Evolutionary conservation across 139 green algal species (phyloP), one percentile per base, ranked within the genome.

Genomic region (Picochlorum sp.): DNA sequence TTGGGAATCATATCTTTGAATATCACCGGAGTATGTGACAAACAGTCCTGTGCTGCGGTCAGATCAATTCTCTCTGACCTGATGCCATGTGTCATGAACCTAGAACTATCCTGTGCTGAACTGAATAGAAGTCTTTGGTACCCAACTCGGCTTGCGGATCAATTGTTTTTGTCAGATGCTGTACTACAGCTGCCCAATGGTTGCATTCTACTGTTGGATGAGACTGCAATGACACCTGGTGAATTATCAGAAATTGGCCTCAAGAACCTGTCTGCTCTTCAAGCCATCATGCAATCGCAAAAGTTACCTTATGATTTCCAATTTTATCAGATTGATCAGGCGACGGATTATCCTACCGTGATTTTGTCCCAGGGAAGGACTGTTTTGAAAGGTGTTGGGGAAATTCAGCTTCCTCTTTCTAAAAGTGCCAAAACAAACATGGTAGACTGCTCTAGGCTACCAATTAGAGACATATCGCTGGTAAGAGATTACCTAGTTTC

Each of bases 121-220:
- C 73, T 85, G 5, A 84, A 84, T 66, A 32, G n/a, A 2, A n/a
- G 58, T 2, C 52, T 57, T 16, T 71, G 71, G 65, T 61, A 44
- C 14, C 79, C 79, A 1, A 45, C 63, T 23, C 75, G 67, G 2
- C 57, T 71, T 54, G 69, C 62, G 52, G 54, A 28, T 54, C 54
- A 47, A 15, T 57, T 66, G 24, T 45, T 62, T 6, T 38, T 85
- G 45, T 16, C 64, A 13, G 10, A 21, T 23, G 70, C 58, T 10
- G 16, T 52, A n/a, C 71, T 92, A 65, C 84, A 88, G 71, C 49
- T 92, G 69, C 58, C 83, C 2, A 58, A 60, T 16, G 77, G 77
- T 41, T 85, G 77, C 2, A 45, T 81, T 66, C 47, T 87, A 61
- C 24, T 92, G 62, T 67, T 92, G 61, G 86, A 92, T 54, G 86